Evolutionary conservation across 1,139 yeast genomes (phyloP).

Genomic region (Yamadazyma kanchanaburiensis): DNA sequence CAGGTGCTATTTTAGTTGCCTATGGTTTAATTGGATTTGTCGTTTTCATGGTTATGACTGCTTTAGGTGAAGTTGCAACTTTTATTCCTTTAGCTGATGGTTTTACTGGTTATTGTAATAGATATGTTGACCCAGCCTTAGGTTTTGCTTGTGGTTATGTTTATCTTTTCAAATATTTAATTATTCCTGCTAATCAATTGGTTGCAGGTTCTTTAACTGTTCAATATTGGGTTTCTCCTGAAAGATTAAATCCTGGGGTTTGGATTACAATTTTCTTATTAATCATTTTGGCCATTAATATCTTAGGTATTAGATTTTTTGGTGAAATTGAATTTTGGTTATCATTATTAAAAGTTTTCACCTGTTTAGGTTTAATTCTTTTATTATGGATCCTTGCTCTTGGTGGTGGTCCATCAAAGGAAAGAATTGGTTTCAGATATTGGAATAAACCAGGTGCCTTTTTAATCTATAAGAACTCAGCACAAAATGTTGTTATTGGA

Average conservation of each 20-base stretch:
- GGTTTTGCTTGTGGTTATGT: slow-evolving; percentile 76
- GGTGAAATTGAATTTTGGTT: slow-evolving; percentile 74
- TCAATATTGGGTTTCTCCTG: slow-evolving; percentile 55
- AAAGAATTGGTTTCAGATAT: slow-evolving; percentile 62
- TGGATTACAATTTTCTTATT: slow-evolving; percentile 56
- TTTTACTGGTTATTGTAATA: slow-evolving; percentile 64
- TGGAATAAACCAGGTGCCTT: slow-evolving; percentile 68
- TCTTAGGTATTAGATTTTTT: slow-evolving; percentile 59
- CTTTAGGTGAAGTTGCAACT: slow-evolving; percentile 75
- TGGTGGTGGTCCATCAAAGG: slow-evolving; percentile 61
- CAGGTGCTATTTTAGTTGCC: slow-evolving; percentile 62
- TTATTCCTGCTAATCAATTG: slow-evolving; percentile 63
- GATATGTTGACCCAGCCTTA: slow-evolving; percentile 66
- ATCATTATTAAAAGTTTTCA: slow-evolving; percentile 55
- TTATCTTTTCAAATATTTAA: slow-evolving; percentile 55
- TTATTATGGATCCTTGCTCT: slow-evolving; percentile 47
- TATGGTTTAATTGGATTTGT: slow-evolving; percentile 60
- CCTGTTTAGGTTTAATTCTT: slow-evolving; percentile 52
- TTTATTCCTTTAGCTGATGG: slow-evolving; percentile 68
- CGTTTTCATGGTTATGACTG: slow-evolving; percentile 68
- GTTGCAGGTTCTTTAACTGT: slow-evolving; percentile 59
- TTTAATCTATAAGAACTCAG: slow-evolving; percentile 36
- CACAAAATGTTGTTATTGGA: slow-evolving; percentile 19
- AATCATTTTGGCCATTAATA: slow-evolving; percentile 46
- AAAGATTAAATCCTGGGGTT: slow-evolving; percentile 52